Evolutionary conservation across 129 eudicot species (phyloP), one percentile per base, ranked within the genome.

Genomic region (Flaveria linearis): DNA sequence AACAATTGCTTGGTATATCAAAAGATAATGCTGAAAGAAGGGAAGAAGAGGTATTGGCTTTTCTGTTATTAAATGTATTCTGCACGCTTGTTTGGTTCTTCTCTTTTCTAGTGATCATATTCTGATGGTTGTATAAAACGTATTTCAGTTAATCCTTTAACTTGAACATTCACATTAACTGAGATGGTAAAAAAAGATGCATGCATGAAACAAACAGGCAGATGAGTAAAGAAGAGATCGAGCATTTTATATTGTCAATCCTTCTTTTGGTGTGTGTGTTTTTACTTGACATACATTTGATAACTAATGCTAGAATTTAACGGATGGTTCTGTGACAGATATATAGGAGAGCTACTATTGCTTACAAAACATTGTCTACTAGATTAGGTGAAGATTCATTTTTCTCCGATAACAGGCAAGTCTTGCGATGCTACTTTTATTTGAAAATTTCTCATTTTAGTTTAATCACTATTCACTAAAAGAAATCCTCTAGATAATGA

Each of bases 291-390:
- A 51, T 18, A 22, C 14, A 5, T 39, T 76, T 66, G 9, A 33
- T 67, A 72, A 47, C 25, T 72, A 56, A 16, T 9, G 45, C 55
- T 41, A 7, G 20, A 22, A 4, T 25, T 45, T 52, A 33, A 9
- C 65, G 63, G 52, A 18, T 17, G n/a, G 67, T 53, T 84, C 16
- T 52, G 62, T 67, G 64, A 60, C 88, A 94, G 99, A 94, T 94
- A 53, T 94, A 94, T 80, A 81, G 87, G 73, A 94, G 82, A 83
- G 97, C 94, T 51, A 64, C 74, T 49, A 75, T 49, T 52, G 97
- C 94, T 64, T 94, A 87, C 76, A 75, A 64, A 80, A 94, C 96
- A 73, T 81, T 94, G 73, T 94, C 99, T 75, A 82, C 93, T 68
- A 83, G 67, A 86, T 84, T 94, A 81, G 97, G 92, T 13, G 96